Evolutionary conservation across 1,284 basidiomycete species (phyloP), one percentile per base, ranked within the genome.

Genomic region (Ustilago nuda): DNA sequence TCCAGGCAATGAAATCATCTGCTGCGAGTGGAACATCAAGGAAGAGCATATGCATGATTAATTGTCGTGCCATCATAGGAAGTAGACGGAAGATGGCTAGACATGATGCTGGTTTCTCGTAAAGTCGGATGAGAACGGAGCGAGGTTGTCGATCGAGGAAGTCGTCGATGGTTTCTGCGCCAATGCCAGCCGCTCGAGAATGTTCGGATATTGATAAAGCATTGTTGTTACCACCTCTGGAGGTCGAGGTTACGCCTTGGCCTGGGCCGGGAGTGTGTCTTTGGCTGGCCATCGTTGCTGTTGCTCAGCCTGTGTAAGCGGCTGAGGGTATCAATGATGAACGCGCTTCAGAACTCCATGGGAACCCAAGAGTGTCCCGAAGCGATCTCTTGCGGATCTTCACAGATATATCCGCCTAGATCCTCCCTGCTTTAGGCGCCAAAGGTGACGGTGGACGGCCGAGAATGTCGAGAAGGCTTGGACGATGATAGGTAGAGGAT

Each of bases 1-100:
- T 91, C 92, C 95, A 94, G 3, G 91, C 90, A n/a, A 90, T 88
- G 88, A 97, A 91, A 1, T 93, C 93, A 8, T 89, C 87, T 12
- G 89, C 87, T 0, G 90, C 88, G 50, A 97, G 90, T 0, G 92
- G 88, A 15, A 90, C 90, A 80, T 98, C 94, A 8, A 96, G 89
- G 94, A 97, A 99, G 9, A 99, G 88, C 59, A 95, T 86, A 84
- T 93, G 94, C 90, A 98, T 92, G 50, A 98, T 91, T 36, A 98
- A 89, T 86, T 98, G 95, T 45, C 94, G 89, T 78, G 95, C 94
- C 39, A 97, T 87, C 27, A 94, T 92, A 3, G 92, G 92, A 27
- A 99, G 88, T 23, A 98, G 89, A 56, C 95, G 91, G 86, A 98
- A 95, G 85, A 99, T 92, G 50, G 94, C 94, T 37, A 99, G 90